phyloP scores from a whole-genome alignment of 495 filamentous ascomycete species.

The Bacidia gigantensis region DNA sequence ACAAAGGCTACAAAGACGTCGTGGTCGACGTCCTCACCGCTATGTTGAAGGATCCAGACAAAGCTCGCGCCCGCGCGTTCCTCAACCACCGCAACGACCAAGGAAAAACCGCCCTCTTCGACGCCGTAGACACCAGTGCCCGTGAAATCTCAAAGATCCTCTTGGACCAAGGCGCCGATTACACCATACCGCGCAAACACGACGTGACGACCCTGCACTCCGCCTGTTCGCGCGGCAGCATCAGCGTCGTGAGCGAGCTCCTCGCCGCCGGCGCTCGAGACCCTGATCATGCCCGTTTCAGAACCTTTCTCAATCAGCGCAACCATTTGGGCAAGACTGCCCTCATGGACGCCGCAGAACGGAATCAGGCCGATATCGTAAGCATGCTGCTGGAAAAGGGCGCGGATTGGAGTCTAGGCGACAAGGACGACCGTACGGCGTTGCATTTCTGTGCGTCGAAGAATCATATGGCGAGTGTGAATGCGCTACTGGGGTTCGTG shows the following conservation, averaged over 20 bases:
- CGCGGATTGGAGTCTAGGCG: neutral
- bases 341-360: constrained; percentile 1
- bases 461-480: neutral
- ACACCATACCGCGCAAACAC: neutral
- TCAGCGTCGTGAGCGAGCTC: neutral
- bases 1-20: neutral
- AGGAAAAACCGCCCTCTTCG: constrained; percentile 5
- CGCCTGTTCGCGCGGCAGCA: neutral
- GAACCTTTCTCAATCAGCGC: constrained; percentile 7
- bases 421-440: neutral
- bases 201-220: neutral
- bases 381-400: neutral
- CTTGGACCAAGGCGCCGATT: constrained; percentile 2
- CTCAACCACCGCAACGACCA: constrained; percentile 1
- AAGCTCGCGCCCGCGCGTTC: neutral
- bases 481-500: neutral
- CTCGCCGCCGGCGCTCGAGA: neutral
- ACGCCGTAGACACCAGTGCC: neutral
- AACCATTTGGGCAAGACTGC: neutral
- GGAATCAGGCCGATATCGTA: neutral
- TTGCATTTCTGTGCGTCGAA: neutral
- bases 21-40: neutral
- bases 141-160: constrained; percentile 2
- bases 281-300: neutral
- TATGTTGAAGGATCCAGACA: neutral